These are phyloP conservation scores for Lachancea dasiensis DNA, from an alignment of 805 yeast species.

Conservation along the genomic window DNA sequence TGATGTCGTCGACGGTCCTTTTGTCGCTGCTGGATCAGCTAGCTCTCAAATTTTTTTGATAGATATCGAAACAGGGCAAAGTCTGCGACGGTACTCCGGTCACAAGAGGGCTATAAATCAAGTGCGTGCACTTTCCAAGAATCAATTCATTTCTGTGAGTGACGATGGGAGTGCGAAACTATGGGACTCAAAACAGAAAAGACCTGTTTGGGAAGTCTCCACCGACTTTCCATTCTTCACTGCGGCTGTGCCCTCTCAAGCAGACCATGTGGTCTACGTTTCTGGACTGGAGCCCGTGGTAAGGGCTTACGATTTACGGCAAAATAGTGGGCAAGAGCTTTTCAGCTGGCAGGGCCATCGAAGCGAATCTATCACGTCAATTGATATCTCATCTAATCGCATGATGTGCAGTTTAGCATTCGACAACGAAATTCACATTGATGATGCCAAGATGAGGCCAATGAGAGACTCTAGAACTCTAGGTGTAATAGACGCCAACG, in stretches of 20 bases:
- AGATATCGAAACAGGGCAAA: constrained; percentile 53
- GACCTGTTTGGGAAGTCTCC: constrained; percentile 34
- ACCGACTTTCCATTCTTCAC: constrained; percentile 57
- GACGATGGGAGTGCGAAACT: constrained; percentile 57
- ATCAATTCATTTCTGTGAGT: constrained; percentile 45
- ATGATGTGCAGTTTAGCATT: constrained; percentile 9
- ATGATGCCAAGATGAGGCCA: constrained; percentile 6
- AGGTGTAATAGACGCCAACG: not conserved
- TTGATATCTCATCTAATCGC: constrained; percentile 2
- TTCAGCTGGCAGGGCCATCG: constrained; percentile 3
- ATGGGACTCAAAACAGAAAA: constrained; percentile 64
- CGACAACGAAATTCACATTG: constrained; percentile 4
- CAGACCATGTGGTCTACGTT: constrained; percentile 43
- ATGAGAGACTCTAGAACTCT: constrained; percentile 1
- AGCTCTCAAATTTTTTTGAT: constrained; percentile 57
- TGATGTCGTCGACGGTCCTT: constrained; percentile 46
- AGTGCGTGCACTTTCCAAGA: constrained; percentile 34
- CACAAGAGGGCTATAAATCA: constrained; percentile 48
- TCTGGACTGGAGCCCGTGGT: constrained; percentile 67
- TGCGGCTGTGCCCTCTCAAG: constrained; percentile 35
- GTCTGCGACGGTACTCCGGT: constrained; percentile 48
- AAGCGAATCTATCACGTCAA: constrained; percentile 6
- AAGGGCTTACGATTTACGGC: constrained; percentile 46
- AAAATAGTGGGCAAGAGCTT: not conserved
- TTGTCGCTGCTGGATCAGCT: constrained; percentile 49